Conservation (phyloP, 192 early-diverging fungal species). For the Coemansia asiatica region DNA sequence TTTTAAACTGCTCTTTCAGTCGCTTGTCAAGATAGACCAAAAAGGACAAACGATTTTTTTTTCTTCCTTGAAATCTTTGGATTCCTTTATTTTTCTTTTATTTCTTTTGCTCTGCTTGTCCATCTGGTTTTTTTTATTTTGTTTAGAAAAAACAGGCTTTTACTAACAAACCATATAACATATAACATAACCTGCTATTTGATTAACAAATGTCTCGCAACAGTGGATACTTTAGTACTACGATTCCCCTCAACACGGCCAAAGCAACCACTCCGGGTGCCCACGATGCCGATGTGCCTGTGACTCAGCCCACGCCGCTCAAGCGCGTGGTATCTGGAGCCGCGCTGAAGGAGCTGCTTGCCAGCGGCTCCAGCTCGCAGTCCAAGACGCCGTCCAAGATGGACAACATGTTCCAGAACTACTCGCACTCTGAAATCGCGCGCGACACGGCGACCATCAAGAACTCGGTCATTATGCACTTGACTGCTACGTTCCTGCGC, state of each 20-base stretch:
- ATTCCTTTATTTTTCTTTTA: background rate
- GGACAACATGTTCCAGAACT: constrained; percentile 51
- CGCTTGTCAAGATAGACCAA: background rate
- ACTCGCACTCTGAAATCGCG: constrained; percentile 52
- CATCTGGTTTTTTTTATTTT: background rate
- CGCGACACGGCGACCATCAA: constrained; percentile 72
- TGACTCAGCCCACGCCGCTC: constrained; percentile 43
- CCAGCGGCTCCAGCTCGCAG: constrained; percentile 40
- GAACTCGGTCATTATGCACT: constrained; percentile 85
- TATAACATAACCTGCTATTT: background rate
- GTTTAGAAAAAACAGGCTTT: background rate
- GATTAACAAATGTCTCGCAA: constrained; percentile 17
- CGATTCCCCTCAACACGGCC: constrained; percentile 49
- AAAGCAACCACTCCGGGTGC: constrained; percentile 52
- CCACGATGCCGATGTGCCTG: constrained; percentile 38
- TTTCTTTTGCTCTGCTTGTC: background rate
- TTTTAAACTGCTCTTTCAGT: background rate
- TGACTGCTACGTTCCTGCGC: constrained; percentile 86
- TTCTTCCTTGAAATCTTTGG: background rate
- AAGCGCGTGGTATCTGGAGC: constrained; percentile 55
- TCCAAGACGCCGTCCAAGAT: constrained; percentile 46
- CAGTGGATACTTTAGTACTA: constrained; percentile 52
- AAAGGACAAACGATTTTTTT: constrained; percentile 42
- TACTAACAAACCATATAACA: background rate
- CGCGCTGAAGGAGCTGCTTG: constrained; percentile 54